A percentile compares a stretch with the other conserved stretches of the same genome.
phyloP scores from a whole-genome alignment of 2,329 filamentous ascomycete species.

The Xylaria sp. region DNA sequence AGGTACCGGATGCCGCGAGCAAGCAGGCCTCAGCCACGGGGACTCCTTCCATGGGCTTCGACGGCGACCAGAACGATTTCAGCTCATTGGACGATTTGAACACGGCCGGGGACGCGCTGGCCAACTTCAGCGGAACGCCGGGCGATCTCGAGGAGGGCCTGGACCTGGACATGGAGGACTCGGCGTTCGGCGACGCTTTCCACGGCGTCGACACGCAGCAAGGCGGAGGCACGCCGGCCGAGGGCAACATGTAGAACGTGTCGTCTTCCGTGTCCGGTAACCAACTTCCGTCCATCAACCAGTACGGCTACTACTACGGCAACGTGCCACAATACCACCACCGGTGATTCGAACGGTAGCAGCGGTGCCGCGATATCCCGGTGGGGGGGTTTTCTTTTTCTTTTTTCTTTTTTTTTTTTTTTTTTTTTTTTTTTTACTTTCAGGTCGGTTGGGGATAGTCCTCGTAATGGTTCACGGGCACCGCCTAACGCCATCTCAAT shows the following conservation, averaged over 20 bases:
- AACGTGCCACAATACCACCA: not conserved
- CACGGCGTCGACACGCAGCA: constrained; percentile 57
- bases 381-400: too few relatives aligned
- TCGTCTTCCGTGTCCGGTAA: not conserved
- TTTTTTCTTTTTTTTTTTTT: too few relatives aligned
- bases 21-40: constrained; percentile 47
- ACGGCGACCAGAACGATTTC: constrained; percentile 62
- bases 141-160: constrained; percentile 57
- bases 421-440: too few relatives aligned
- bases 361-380: too few relatives aligned
- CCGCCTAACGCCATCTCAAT: too few relatives aligned
- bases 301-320: not conserved
- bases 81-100: constrained; percentile 67
- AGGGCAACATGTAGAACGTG: constrained; percentile 31
- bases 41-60: constrained; percentile 50
- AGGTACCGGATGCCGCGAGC: constrained; percentile 29
- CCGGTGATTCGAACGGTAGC: not conserved
- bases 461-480: too few relatives aligned
- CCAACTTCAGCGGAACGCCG: constrained; percentile 62
- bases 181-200: constrained; percentile 82
- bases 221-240: constrained; percentile 33
- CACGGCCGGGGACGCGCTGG: constrained; percentile 71
- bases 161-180: constrained; percentile 70
- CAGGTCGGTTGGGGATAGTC: too few relatives aligned
- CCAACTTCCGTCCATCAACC: not conserved